A percentile compares a stretch with the other conserved stretches of the same genome.
These are phyloP conservation scores for Tuber magnatum DNA, from an alignment of 495 filamentous ascomycete species.

Conservation along the genomic window DNA sequence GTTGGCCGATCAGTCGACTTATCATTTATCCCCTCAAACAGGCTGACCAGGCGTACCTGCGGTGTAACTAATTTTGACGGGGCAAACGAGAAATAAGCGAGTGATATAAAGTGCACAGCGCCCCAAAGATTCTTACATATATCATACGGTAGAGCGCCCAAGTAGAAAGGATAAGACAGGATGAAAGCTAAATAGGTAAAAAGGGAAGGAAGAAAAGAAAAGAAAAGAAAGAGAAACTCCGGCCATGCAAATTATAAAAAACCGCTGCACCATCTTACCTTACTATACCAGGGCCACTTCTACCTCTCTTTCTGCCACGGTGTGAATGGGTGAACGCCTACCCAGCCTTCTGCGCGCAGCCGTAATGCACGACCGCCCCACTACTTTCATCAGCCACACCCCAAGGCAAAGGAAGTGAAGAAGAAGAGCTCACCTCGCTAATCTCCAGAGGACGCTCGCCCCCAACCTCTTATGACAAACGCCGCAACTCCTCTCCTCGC, in stretches of 20 bases:
- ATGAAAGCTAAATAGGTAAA: not conserved
- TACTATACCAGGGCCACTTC: not conserved
- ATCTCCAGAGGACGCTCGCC: conserved; percentile 73
- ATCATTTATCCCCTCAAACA: not conserved
- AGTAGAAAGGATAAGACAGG: not conserved
- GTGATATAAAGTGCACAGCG: not conserved
- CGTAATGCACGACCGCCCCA: conserved; percentile 67
- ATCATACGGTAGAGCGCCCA: not conserved
- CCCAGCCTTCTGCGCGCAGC: conserved; percentile 49
- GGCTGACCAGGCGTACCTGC: not conserved
- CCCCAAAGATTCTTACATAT: not conserved
- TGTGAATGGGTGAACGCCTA: not conserved
- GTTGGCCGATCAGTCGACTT: not conserved
- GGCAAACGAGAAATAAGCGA: not conserved
- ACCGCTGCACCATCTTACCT: not conserved
- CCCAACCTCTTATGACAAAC: conserved; percentile 91
- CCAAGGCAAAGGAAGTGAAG: conserved; percentile 27
- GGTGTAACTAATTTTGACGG: not conserved
- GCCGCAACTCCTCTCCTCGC: conserved; percentile 79
- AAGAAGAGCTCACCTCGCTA: conserved; percentile 55
- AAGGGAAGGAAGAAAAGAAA: not conserved
- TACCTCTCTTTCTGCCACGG: not conserved
- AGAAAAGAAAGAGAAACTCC: not conserved
- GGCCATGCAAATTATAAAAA: not conserved
- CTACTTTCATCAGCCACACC: conserved; percentile 19